Evolutionary conservation across 345 rosid species (phyloP).

Genomic region (Corymbia maculata): DNA sequence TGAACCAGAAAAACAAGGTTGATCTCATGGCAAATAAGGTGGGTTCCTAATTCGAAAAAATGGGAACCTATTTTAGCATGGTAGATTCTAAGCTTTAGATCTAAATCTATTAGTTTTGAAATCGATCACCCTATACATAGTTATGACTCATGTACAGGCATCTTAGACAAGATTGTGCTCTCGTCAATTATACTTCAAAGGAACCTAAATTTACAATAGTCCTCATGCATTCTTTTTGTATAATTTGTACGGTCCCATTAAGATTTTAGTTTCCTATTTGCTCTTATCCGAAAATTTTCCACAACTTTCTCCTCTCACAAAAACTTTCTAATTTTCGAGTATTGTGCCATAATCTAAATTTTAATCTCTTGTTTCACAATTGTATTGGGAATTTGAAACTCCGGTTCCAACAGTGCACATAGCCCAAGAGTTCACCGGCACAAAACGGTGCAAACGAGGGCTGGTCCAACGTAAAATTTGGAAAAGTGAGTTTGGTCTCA

Average conservation of each 20-base stretch:
- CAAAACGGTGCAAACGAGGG: background rate
- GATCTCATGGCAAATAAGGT: background rate
- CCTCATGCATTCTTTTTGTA: background rate
- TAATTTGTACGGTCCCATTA: background rate
- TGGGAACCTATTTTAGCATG: accelerated
- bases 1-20: too few relatives aligned
- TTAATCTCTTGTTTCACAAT: background rate
- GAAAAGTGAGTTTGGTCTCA: too few relatives aligned
- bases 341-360: background rate
- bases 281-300: background rate
- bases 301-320: background rate
- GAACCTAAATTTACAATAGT: background rate
- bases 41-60: too few relatives aligned
- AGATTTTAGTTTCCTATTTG: background rate
- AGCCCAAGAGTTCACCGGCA: too few relatives aligned
- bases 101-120: too few relatives aligned
- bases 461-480: too few relatives aligned
- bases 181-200: background rate
- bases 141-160: background rate
- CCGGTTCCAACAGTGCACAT: background rate
- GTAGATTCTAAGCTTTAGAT: accelerated
- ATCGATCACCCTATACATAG: too few relatives aligned
- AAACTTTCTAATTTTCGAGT: too few relatives aligned
- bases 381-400: background rate
- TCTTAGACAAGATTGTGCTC: too few relatives aligned